A percentile compares a stretch with the other conserved stretches of the same genome.
phyloP scores from a whole-genome alignment of 305 asterid genomes.

The Salvia sclarea region DNA sequence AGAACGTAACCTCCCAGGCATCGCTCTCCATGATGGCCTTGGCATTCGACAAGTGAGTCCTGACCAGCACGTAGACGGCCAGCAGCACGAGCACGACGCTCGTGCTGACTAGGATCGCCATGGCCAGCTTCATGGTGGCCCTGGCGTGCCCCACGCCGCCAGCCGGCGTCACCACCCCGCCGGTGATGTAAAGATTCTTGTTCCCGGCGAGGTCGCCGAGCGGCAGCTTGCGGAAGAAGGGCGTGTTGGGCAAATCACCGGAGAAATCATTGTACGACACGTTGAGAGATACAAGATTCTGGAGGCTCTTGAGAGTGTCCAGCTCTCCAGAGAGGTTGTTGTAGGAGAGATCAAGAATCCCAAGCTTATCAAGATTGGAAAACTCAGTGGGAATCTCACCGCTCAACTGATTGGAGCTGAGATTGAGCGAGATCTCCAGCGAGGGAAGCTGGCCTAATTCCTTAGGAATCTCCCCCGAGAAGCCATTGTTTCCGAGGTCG shows the following conservation, averaged over 20 bases:
- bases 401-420: slow-evolving; percentile 68
- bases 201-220: slow-evolving; percentile 66
- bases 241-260: slow-evolving; percentile 74
- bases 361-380: slow-evolving; percentile 65
- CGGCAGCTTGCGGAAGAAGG: slow-evolving; percentile 83
- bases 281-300: slow-evolving; percentile 85
- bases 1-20: slow-evolving; percentile 84
- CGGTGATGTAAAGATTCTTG: slow-evolving; percentile 52
- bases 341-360: slow-evolving; percentile 82
- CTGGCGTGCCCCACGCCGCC: slow-evolving; percentile 45
- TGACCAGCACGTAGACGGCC: slow-evolving; percentile 60
- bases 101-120: slow-evolving; percentile 78
- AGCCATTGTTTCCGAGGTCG: slow-evolving; percentile 77
- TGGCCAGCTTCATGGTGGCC: slow-evolving; percentile 70
- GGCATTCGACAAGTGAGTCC: slow-evolving; percentile 45
- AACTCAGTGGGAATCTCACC: slow-evolving; percentile 83
- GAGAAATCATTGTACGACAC: slow-evolving; percentile 81
- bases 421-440: slow-evolving; percentile 89
- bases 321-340: slow-evolving; percentile 73
- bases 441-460: slow-evolving; percentile 76
- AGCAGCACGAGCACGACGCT: slow-evolving; percentile 74
- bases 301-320: slow-evolving; percentile 59
- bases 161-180: slow-evolving; percentile 60
- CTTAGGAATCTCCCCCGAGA: slow-evolving; percentile 71
- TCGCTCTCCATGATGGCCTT: slow-evolving; percentile 43